Percentiles rank a stretch among this genome's conserved stretches.
Conservation (phyloP, 2,329 filamentous ascomycete genomes). For the Penicillium janthinellum region DNA sequence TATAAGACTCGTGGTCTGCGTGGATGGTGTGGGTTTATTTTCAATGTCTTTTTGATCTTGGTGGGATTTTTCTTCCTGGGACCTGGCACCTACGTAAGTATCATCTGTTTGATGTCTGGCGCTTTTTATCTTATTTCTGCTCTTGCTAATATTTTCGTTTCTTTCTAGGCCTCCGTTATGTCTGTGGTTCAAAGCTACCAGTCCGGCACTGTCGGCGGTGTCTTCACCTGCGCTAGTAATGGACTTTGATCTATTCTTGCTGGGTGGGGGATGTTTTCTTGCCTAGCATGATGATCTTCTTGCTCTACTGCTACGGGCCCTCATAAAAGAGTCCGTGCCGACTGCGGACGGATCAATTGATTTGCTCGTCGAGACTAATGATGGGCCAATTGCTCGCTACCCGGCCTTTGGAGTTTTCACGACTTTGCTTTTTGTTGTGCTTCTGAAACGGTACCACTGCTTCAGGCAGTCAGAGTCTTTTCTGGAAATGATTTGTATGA, state of each 20-base stretch:
- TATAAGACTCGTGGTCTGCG: constrained; percentile 45
- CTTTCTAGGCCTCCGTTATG: constrained; percentile 43
- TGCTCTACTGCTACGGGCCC: neutral
- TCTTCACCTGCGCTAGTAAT: constrained; percentile 70
- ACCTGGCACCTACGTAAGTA: constrained; percentile 72
- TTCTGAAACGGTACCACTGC: neutral
- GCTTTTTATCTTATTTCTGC: neutral
- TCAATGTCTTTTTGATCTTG: constrained; percentile 73
- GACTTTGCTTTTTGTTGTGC: neutral
- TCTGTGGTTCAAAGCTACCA: constrained; percentile 67
- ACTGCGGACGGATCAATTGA: constrained; percentile 1
- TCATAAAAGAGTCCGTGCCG: neutral
- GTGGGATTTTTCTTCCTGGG: constrained; percentile 80
- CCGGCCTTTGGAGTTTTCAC: neutral
- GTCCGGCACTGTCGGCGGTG: constrained; percentile 63
- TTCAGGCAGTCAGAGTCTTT: neutral
- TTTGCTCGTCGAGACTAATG: neutral
- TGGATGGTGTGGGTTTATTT: constrained; percentile 46
- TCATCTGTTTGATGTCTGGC: neutral
- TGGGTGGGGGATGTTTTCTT: constrained; percentile 8
- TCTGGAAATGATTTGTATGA: constrained; percentile 1
- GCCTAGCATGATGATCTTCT: constrained; percentile 4
- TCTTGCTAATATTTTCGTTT: constrained; percentile 8
- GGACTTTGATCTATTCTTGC: constrained; percentile 30
- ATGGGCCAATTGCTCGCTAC: neutral